Evolutionary conservation across 2,329 filamentous ascomycete genomes (phyloP).

Genomic region (Capronia coronata): DNA sequence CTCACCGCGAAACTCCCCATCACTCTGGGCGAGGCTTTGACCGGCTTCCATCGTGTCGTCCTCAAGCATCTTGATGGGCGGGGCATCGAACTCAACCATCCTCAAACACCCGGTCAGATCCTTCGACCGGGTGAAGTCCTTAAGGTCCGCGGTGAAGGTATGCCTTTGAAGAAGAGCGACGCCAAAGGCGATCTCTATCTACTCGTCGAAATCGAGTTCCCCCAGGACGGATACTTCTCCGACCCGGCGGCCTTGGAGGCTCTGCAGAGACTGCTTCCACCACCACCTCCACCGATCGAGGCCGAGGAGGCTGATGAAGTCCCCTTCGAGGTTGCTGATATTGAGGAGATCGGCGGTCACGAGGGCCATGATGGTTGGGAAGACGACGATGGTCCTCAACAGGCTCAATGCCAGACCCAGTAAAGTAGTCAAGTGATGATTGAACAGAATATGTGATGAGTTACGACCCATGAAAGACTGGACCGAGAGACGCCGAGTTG

Average conservation of each 20-base stretch:
- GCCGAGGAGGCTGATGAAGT: constrained; percentile 80
- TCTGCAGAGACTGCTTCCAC: constrained; percentile 69
- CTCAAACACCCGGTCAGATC: constrained; percentile 70
- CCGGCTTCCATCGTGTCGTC: constrained; percentile 84
- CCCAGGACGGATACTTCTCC: constrained; percentile 74
- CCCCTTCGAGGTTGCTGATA: constrained; percentile 72
- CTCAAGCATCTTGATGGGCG: constrained; percentile 89
- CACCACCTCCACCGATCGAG: constrained; percentile 54
- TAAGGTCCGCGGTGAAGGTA: constrained; percentile 82
- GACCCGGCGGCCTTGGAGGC: constrained; percentile 60
- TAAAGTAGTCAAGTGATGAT: constrained; percentile 28
- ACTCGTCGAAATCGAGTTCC: constrained; percentile 78
- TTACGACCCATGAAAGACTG: neutral
- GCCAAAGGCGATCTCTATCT: constrained; percentile 80
- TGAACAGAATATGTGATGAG: neutral
- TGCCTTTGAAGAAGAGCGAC: constrained; percentile 86
- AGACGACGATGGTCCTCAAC: constrained; percentile 43
- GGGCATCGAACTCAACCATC: constrained; percentile 73
- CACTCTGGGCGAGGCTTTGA: constrained; percentile 74
- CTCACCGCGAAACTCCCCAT: constrained; percentile 75
- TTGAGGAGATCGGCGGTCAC: constrained; percentile 59
- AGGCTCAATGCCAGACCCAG: constrained; percentile 46
- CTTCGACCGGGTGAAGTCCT: constrained; percentile 77
- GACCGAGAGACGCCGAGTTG: neutral
- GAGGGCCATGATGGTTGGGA: constrained; percentile 43